Evolutionary conservation across 1,139 yeast genomes (phyloP), one percentile per base, ranked within the genome.

Genomic region (Pichia sp.): DNA sequence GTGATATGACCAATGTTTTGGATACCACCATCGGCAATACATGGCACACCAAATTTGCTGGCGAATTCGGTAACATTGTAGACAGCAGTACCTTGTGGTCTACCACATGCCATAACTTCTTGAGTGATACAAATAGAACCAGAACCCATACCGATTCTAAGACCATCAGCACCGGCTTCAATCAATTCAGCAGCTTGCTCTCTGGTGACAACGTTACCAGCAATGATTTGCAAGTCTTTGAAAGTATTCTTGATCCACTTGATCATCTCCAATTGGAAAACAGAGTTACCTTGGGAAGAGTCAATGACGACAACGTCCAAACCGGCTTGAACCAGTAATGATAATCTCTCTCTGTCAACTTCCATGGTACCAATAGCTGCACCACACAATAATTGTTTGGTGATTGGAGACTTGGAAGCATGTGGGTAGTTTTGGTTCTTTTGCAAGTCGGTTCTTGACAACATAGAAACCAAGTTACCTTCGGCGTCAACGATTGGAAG

Each of bases 81-180:
- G 55, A 90, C 96, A 58, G 97, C 97, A 60, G 97, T 89, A 76
- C 98, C 99, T 80, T 95, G 99, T 58, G 99, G 99, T 81, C 99
- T 92, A 76, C 99, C 99, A 77, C 97, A 95, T 52, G 99, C 99
- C 99, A 93, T 93, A 59, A 93, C 99, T 77, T 93, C 99, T 78
- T 95, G 99, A 56, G 99, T 93, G 70, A 93, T 95, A 81, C 98
- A 93, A 70, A 93, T 93, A 58, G 97, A 90, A 69, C 99, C 99
- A 46, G 98, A 90, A 68, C 99, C 99, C 99, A 93, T 93, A 77
- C 99, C 99, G 64, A 93, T 92, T 81, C 98, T 90, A 69, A 93
- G 81, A 71, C 92, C 99, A 74, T 93, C 99, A 56, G 96, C 97
- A 75, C 99, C 99, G 56, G 96, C 97, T 67, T 82, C 87, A 66